Evolutionary conservation across 305 asterid species (phyloP), one percentile per base, ranked within the genome.

Genomic region (Striga hermonthica): DNA sequence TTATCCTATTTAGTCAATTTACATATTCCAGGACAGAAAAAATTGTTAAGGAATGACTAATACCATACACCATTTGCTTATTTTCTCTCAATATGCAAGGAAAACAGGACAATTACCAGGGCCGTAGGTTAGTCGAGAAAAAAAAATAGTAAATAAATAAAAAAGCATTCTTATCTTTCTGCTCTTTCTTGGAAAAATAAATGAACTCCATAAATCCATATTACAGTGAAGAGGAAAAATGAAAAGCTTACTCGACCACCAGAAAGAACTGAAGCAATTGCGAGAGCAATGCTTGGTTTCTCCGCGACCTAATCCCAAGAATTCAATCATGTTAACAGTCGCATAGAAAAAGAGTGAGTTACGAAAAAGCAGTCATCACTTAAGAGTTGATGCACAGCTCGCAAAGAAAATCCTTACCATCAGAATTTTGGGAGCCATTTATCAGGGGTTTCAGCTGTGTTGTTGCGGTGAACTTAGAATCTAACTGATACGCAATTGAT

Each of bases 201-300:
- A 9, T 50, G n/a, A 59, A 0, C 43, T n/a, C 50, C 35, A 67
- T 40, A 44, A 73, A 34, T 22, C 34, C 49, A 36, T 38, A 66
- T 7, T 37, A 13, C 39, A 14, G 8, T 28, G 55, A 66, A 4
- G 44, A 37, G 15, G 50, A 37, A 52, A 5, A 64, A 50, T 59
- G 45, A 28, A 73, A 14, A 43, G 13, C 84, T 71, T 85, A 85
- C 97, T 70, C 89, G 89, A 62, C 89, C 95, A 59, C 80, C 80
- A 48, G 97, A 86, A 62, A 90, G 84, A 58, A 77, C 89, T 41
- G 95, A 65, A 62, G 97, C 97, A 67, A 90, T 84, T 64, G 97
- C 82, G 11, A 86, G 82, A 67, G 95, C 97, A 73, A 90, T 90
- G 75, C 97, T 90, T 43, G 97, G 97, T 81, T 90, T 90, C 81